Base-by-base conservation (phyloP, 257 asterid species). In the Jasminum sambac region DNA sequence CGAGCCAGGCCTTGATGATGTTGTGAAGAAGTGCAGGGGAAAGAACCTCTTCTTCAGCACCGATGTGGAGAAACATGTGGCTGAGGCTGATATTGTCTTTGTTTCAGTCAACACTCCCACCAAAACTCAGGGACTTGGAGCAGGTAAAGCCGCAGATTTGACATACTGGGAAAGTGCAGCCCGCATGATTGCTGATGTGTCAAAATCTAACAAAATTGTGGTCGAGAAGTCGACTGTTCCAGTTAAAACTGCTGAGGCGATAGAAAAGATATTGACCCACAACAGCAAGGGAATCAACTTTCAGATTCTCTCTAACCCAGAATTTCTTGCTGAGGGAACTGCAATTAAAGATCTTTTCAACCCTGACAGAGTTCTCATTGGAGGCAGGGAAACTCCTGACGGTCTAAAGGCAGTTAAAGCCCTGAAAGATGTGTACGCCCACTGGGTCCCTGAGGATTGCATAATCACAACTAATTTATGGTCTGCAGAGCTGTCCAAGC, bases 91-190 rank as follows among this genome's bases (percentile, higher is more conserved):
- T 65, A 76, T 76, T 1, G 80, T 76, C 46, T 76, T 76, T 58
- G 80, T 76, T 70, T 76, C 80, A 21, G 80, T 76, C 34, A 76
- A 76, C 17, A 76, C 80, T 36, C 80, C 80, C 34, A 76, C 80
- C 26, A 76, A 76, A 57, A 76, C 80, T 4, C 70, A 72, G 62
- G 80, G 80, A 30, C 80, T 76, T 17, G 80, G 80, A 57, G 80
- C 80, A 25, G 80, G 80, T 50, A 76, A 76, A 68, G 80, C 80
- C 34, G 80, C 76, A 34, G 80, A 76, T 65, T 57, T 76, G 30
- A 76, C 80, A 37, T 76, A 76, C 25, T 76, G 80, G 80, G 80
- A 76, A 75, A 70, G 80, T 64, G 80, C 80, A 5, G 80, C 80
- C 8, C 76, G 80, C 68, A 76, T 76, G 80, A 76, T 76, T 26